A percentile compares a stretch with the other conserved stretches of the same genome.
phyloP scores from a whole-genome alignment of 805 yeast genomes.

The Cyberlindnera sargentensis region DNA sequence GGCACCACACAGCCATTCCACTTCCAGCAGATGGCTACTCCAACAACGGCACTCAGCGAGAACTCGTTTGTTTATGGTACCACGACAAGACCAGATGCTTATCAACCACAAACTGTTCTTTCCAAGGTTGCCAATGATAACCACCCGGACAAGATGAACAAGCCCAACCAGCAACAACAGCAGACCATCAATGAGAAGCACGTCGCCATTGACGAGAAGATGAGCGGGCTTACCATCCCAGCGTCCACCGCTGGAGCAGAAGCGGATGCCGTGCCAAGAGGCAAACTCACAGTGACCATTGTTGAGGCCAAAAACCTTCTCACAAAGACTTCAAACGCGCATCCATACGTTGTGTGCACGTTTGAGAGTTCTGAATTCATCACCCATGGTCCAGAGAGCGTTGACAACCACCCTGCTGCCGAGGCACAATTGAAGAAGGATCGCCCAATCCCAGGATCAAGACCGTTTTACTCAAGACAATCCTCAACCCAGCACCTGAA shows the following conservation, averaged over 20 bases:
- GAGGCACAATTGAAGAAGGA: slow-evolving; percentile 21
- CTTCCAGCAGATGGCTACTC: slow-evolving; percentile 44
- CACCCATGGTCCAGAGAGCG: slow-evolving; percentile 62
- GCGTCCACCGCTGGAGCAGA: not conserved
- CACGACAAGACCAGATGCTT: slow-evolving; percentile 36
- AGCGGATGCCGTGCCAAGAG: slow-evolving; percentile 46
- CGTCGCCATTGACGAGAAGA: not conserved
- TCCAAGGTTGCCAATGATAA: slow-evolving; percentile 25
- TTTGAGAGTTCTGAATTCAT: slow-evolving; percentile 89
- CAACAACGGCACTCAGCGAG: slow-evolving; percentile 64
- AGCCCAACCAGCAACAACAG: not conserved
- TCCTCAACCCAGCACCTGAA: slow-evolving; percentile 36
- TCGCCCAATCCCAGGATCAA: slow-evolving; percentile 19
- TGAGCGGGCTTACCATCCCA: not conserved
- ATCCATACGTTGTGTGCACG: slow-evolving; percentile 86
- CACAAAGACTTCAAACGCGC: slow-evolving; percentile 47
- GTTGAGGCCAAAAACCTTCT: slow-evolving; percentile 70
- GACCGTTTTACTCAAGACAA: slow-evolving; percentile 37
- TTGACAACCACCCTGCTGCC: slow-evolving; percentile 23
- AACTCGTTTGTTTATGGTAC: slow-evolving; percentile 65
- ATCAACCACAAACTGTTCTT: slow-evolving; percentile 29
- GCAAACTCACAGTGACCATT: slow-evolving; percentile 75
- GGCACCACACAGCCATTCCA: slow-evolving; percentile 20
- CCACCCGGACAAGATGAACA: slow-evolving; percentile 4
- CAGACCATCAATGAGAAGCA: not conserved